Conservation (phyloP, 768 basidiomycete genomes). For the Tricholoma bakamatsutake region DNA sequence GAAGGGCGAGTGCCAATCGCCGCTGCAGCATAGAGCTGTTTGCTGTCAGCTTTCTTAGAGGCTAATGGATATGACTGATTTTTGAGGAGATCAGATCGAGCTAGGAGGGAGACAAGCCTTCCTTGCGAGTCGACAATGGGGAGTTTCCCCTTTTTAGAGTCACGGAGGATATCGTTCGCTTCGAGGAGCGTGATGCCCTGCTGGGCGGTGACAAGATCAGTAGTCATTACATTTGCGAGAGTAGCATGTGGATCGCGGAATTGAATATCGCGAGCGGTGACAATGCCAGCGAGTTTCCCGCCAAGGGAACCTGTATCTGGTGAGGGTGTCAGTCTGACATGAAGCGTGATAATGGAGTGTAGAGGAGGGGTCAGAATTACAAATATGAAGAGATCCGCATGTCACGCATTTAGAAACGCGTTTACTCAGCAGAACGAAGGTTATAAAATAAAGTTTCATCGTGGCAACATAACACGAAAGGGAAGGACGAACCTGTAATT, state of each 20-base stretch:
- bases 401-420: slow-evolving; percentile 57
- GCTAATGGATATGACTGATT: slow-evolving; percentile 96
- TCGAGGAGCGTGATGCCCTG: slow-evolving; percentile 86
- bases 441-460: slow-evolving; percentile 54
- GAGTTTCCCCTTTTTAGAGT: slow-evolving; percentile 97
- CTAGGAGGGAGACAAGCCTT: slow-evolving; percentile 70
- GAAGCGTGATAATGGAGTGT: slow-evolving; percentile 5
- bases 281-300: slow-evolving; percentile 92
- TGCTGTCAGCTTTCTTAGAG: slow-evolving; percentile 82
- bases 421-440: slow-evolving; percentile 92
- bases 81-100: slow-evolving; percentile 95
- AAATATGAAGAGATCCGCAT: slow-evolving; percentile 49
- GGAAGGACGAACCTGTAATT: slow-evolving; percentile 75
- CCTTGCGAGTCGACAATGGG: slow-evolving; percentile 56
- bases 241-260: slow-evolving; percentile 66
- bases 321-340: slow-evolving; percentile 16
- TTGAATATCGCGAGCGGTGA: slow-evolving; percentile 94
- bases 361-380: slow-evolving; percentile 31
- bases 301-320: slow-evolving; percentile 83
- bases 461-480: slow-evolving; percentile 8
- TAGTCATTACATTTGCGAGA: slow-evolving; percentile 89
- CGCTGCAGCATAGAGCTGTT: slow-evolving; percentile 95
- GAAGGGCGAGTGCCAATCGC: slow-evolving; percentile 89
- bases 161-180: slow-evolving; percentile 91
- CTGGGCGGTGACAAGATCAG: slow-evolving; percentile 75